These are phyloP conservation scores for Stephanodiscus triporus DNA, from an alignment of 108 stramenopile genomes.

Conservation along the genomic window DNA sequence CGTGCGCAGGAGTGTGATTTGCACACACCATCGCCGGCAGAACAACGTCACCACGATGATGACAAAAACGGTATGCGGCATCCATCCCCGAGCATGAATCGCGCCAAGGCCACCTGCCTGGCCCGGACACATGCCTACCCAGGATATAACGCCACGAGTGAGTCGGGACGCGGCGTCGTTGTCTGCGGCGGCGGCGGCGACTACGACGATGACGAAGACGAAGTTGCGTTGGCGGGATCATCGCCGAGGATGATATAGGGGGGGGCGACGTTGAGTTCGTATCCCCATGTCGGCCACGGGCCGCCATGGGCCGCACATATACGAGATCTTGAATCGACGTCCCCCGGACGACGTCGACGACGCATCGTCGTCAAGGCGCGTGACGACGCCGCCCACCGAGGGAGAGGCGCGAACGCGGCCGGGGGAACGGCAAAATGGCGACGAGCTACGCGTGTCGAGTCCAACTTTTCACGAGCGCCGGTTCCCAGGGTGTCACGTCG, in stretches of 20 bases:
- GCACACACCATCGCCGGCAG: too few relatives aligned
- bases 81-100: too few relatives aligned
- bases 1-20: too few relatives aligned
- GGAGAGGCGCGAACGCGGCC: constrained; percentile 23
- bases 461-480: constrained; percentile 63
- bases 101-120: constrained; percentile 8
- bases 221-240: background rate
- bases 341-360: background rate
- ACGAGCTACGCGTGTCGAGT: constrained; percentile 67
- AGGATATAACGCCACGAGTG: background rate
- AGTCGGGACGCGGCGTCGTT: background rate
- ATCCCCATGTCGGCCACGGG: constrained; percentile 5
- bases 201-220: too few relatives aligned
- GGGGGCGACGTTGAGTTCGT: background rate
- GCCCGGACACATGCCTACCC: constrained; percentile 1
- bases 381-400: constrained; percentile 48
- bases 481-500: constrained; percentile 59
- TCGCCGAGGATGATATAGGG: background rate
- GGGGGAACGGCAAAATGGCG: constrained; percentile 74
- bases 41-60: too few relatives aligned
- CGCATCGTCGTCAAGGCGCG: constrained; percentile 62
- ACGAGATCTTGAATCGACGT: constrained; percentile 37
- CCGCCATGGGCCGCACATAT: constrained; percentile 79
- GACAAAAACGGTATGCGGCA: too few relatives aligned
- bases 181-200: background rate